Conservation (phyloP, 2,329 filamentous ascomycete species). For the Claviceps humidiphila region DNA sequence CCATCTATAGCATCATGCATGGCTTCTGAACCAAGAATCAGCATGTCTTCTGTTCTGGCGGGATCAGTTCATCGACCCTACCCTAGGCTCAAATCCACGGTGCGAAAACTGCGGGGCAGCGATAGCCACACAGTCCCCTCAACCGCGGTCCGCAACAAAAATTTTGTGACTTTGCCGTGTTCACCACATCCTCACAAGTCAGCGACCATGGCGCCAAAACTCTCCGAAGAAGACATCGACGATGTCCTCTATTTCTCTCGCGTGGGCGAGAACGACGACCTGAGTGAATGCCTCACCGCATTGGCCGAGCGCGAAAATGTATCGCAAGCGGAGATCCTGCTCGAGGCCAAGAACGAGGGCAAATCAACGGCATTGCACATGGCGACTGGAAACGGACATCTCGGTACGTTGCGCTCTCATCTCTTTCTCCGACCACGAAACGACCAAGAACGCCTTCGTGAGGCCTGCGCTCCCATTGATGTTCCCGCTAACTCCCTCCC, state of each 20-base stretch:
- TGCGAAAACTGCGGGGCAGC: conserved; percentile 23
- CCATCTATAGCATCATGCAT: no score
- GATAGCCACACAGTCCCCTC: conserved; percentile 25
- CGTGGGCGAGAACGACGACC: conserved; percentile 58
- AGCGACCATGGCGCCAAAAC: conserved; percentile 31
- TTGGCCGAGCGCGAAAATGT: conserved; percentile 49
- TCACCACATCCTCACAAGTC: conserved; percentile 2
- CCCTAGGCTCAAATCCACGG: conserved; percentile 12
- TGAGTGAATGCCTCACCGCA: conserved; percentile 44
- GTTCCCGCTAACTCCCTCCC: conserved; percentile 2
- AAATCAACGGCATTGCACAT: conserved; percentile 82
- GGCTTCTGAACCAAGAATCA: no score
- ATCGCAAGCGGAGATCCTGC: conserved; percentile 49
- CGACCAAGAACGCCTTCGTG: no score
- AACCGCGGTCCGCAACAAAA: conserved; percentile 7
- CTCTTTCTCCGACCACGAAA: no score
- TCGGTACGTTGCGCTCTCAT: conserved; percentile 41
- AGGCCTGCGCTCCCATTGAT: no score
- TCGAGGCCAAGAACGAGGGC: conserved; percentile 57
- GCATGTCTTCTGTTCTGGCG: no score
- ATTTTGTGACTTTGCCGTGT: conserved; percentile 15
- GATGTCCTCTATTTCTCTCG: conserved; percentile 84
- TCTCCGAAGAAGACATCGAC: conserved; percentile 72
- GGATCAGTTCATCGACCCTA: background rate
- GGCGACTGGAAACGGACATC: conserved; percentile 80